phyloP scores from a whole-genome alignment of 1,284 basidiomycete genomes.

The Trichosporon sp. region DNA sequence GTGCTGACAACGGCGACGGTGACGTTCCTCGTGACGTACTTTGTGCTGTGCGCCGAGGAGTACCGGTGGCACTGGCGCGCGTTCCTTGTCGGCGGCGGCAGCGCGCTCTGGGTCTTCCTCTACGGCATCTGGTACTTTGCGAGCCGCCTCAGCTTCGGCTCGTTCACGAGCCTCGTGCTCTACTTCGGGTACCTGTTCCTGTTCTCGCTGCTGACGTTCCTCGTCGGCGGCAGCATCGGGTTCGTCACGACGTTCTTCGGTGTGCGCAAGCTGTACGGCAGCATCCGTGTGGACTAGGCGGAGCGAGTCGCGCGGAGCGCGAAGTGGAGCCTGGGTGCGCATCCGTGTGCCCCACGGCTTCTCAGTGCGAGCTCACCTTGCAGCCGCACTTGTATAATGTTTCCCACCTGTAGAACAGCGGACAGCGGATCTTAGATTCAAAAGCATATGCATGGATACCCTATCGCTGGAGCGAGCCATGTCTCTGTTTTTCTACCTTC shows the following conservation, averaged over 20 bases:
- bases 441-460: conserved; percentile 1
- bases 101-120: conserved; percentile 83
- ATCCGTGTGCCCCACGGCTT: too few species aligned
- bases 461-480: too few species aligned
- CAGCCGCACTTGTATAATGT: not conserved
- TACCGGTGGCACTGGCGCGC: conserved; percentile 98
- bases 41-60: conserved; percentile 89
- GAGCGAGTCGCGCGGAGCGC: not conserved
- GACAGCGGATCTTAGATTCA: not conserved
- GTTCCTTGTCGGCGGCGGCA: conserved; percentile 90
- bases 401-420: not conserved
- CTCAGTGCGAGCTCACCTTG: not conserved
- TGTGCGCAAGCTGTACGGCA: conserved; percentile 70
- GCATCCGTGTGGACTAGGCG: conserved; percentile 54
- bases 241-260: conserved; percentile 85
- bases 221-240: conserved; percentile 80
- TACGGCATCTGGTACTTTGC: conserved; percentile 75
- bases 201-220: conserved; percentile 76
- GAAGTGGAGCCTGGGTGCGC: not conserved
- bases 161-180: conserved; percentile 74
- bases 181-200: conserved; percentile 89
- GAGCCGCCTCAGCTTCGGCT: conserved; percentile 75
- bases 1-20: conserved; percentile 84
- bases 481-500: too few species aligned
- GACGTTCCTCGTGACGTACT: conserved; percentile 85